Percentiles rank a stretch among this genome's conserved stretches.
phyloP scores from a whole-genome alignment of 108 stramenopile species.

The Skeletonema menzelii region DNA sequence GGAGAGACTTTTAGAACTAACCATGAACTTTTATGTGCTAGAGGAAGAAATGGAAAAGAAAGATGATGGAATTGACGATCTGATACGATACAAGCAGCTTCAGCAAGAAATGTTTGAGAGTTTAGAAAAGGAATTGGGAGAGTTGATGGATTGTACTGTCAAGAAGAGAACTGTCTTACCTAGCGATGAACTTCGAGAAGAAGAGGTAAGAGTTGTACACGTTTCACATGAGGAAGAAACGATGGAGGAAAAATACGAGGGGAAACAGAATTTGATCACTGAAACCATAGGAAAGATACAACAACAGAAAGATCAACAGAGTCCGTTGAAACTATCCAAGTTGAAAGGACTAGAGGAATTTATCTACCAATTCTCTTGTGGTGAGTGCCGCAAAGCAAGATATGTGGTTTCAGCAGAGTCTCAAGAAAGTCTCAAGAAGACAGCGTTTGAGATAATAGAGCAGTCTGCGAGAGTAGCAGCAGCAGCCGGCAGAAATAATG shows the following conservation, averaged over 20 bases:
- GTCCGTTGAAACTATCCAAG: neutral
- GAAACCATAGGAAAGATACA: neutral
- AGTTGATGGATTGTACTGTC: neutral
- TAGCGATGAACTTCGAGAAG: neutral
- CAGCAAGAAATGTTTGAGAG: neutral
- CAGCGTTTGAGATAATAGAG: neutral
- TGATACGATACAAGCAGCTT: neutral
- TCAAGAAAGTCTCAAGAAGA: neutral
- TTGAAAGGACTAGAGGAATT: neutral
- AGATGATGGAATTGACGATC: neutral
- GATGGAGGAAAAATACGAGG: neutral
- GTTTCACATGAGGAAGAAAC: neutral
- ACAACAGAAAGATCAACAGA: neutral
- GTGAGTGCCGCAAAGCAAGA: neutral
- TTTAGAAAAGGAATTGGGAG: neutral
- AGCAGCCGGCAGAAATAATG: neutral
- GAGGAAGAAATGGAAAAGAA: neutral
- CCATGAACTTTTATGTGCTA: neutral
- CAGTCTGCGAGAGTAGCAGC: neutral
- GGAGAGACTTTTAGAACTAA: neutral
- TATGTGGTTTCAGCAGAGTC: neutral
- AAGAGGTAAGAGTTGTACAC: neutral
- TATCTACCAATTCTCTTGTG: neutral
- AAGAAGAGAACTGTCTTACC: neutral
- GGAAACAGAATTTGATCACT: neutral